Base-by-base conservation (phyloP, 805 yeast genomes). In the Candida golubevii region DNA sequence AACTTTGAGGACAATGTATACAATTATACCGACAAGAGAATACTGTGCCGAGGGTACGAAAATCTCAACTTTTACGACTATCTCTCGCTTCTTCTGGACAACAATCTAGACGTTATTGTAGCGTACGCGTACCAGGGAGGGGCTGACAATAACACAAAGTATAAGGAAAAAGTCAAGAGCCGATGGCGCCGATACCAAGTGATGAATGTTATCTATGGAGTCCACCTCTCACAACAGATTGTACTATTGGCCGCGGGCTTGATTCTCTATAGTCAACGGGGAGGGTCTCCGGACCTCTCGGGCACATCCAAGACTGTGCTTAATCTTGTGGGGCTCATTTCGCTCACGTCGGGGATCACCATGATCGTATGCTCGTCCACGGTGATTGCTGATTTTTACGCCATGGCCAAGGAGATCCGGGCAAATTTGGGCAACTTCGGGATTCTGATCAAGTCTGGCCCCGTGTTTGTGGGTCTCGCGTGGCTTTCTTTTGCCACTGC, bases 121-220 rank as follows among this genome's bases (percentile, higher is more conserved):
- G 76, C 75, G 4, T 79, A 78, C 53, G 81, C 82, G 0, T 73
- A 67, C 48, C 58, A 65, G 37, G 35, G 54, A 7, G 23, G 41
- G 12, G 32, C 43, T n/a, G 45, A 42, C n/a, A 44, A 48, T 8
- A 57, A 49, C 41, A 38, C 42, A 5, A 27, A 39, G 1, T 51
- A 56, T 45, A 39, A 49, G 9, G 28, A 43, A 3, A 33, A 35
- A 1, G 56, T 57, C 8, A 46, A 59, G 13, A 8, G 32, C 0
- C 39, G 59, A 9, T 49, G 61, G 41, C 40, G 38, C 7, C 39
- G 42, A 7, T 52, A 53, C 28, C 58, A 56, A 8, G 50, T 57
- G 26, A 58, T 67, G 4, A 58, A 60, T 1, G 59, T 69, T 1
- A 57, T 64, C 1, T 45, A 69, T 4, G 50, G 63, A 1, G 53